A percentile compares a stretch with the other conserved stretches of the same genome.
These are phyloP conservation scores for Davidsoniella australis DNA, from an alignment of 2,329 filamentous ascomycete species.

Conservation along the genomic window DNA sequence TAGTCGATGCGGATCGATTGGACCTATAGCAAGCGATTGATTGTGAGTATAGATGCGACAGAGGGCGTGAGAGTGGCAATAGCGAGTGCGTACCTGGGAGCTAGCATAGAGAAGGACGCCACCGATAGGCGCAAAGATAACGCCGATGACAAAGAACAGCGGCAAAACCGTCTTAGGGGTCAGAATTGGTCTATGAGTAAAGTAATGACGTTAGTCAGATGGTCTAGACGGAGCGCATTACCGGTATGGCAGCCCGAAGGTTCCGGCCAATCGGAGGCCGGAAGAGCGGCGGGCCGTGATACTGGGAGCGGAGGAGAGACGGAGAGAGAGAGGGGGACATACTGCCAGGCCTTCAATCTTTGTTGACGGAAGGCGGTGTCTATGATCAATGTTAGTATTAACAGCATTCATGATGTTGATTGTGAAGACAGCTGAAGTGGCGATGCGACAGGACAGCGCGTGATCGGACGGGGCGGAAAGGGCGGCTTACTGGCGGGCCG, in stretches of 20 bases:
- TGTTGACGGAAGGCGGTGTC: slow-evolving; percentile 96
- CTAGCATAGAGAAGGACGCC: slow-evolving; percentile 76
- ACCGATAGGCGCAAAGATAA: slow-evolving; percentile 88
- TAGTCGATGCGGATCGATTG: slow-evolving; percentile 89
- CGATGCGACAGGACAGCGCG: not conserved
- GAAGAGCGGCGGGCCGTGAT: too few species aligned
- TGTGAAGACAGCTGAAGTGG: not conserved
- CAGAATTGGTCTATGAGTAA: slow-evolving; percentile 58
- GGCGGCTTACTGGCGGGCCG: slow-evolving; percentile 65
- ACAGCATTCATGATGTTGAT: not conserved
- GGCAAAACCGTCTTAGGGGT: slow-evolving; percentile 88
- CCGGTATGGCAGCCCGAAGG: not conserved
- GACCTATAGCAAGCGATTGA: slow-evolving; percentile 36
- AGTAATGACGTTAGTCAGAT: not conserved
- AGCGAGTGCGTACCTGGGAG: slow-evolving; percentile 40
- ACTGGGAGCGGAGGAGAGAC: slow-evolving; percentile 41
- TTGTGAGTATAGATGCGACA: not conserved
- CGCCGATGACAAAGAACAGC: slow-evolving; percentile 75
- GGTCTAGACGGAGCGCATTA: not conserved
- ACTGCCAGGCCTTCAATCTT: slow-evolving; percentile 97
- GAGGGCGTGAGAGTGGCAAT: not conserved
- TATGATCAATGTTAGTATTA: slow-evolving; percentile 21
- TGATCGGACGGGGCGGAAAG: not conserved
- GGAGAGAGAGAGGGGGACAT: slow-evolving; percentile 37
- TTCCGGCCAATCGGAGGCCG: not conserved